These are phyloP conservation scores for Orbilia brochopaga DNA, from an alignment of 2,329 filamentous ascomycete species.

Conservation along the genomic window DNA sequence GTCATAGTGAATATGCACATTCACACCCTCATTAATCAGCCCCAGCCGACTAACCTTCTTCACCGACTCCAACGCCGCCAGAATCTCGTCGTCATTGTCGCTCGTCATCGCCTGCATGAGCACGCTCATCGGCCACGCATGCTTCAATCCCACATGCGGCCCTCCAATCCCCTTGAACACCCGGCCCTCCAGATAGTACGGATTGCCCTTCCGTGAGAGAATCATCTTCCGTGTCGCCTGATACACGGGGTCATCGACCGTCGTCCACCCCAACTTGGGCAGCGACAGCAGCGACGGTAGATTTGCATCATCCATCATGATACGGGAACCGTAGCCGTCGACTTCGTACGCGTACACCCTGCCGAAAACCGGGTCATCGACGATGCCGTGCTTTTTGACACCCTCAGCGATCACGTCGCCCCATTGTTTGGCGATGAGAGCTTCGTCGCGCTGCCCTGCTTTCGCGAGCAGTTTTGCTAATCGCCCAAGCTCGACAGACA, in stretches of 20 bases:
- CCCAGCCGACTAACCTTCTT: constrained; percentile 77
- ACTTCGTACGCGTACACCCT: constrained; percentile 86
- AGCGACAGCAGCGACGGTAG: constrained; percentile 80
- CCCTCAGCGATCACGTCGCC: constrained; percentile 73
- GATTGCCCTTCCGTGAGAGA: constrained; percentile 76
- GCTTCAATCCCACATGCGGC: constrained; percentile 77
- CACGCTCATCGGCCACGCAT: constrained; percentile 97
- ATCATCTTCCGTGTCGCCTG: constrained; percentile 87
- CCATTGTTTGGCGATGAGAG: constrained; percentile 63
- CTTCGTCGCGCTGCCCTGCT: constrained; percentile 21
- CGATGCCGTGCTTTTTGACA: constrained; percentile 82
- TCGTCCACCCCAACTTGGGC: constrained; percentile 77
- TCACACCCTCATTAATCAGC: constrained; percentile 87
- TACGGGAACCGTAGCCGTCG: constrained; percentile 80
- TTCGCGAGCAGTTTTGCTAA: constrained; percentile 71
- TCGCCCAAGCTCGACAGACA: constrained; percentile 83
- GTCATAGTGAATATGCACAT: constrained; percentile 71
- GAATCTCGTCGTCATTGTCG: constrained; percentile 81
- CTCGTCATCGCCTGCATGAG: constrained; percentile 90
- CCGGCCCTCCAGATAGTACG: constrained; percentile 80
- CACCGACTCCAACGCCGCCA: constrained; percentile 73
- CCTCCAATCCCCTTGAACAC: constrained; percentile 87
- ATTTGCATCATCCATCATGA: constrained; percentile 90
- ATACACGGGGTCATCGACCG: constrained; percentile 72
- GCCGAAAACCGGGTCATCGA: constrained; percentile 75